Conservation (phyloP, 2,329 filamentous ascomycete species). For the Fusarium illudens region DNA sequence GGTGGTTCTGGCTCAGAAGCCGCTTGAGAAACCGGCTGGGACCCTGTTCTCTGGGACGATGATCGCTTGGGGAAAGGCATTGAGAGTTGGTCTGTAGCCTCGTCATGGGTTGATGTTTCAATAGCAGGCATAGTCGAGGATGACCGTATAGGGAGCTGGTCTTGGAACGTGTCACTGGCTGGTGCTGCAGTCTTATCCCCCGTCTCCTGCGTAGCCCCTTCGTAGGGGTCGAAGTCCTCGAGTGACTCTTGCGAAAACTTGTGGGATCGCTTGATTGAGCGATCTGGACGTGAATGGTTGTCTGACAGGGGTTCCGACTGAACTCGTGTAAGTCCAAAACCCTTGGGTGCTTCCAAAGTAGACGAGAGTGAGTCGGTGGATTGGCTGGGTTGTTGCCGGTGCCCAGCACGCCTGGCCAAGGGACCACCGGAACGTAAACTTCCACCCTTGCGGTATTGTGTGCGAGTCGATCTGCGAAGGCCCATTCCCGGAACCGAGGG, state of each 20-base stretch:
- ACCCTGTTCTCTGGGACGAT: slow-evolving; percentile 60
- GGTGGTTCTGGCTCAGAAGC: slow-evolving; percentile 37
- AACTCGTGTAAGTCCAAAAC: slow-evolving; percentile 66
- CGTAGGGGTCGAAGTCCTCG: slow-evolving; percentile 57
- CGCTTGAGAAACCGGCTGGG: slow-evolving; percentile 53
- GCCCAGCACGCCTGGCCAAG: slow-evolving; percentile 75
- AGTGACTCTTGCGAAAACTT: slow-evolving; percentile 58
- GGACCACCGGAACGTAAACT: slow-evolving; percentile 79
- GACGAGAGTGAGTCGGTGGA: slow-evolving; percentile 42
- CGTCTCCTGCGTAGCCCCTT: slow-evolving; percentile 47
- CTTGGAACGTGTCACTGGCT: slow-evolving; percentile 41
- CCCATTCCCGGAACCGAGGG: slow-evolving; percentile 80
- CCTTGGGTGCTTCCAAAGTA: slow-evolving; percentile 56
- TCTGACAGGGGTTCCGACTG: slow-evolving; percentile 70
- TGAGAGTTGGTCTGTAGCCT: slow-evolving; percentile 41
- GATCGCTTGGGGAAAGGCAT: slow-evolving; percentile 61
- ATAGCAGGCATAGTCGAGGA: slow-evolving; percentile 58
- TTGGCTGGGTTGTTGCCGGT: slow-evolving; percentile 69
- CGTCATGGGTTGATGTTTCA: slow-evolving; percentile 68
- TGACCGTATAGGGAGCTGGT: slow-evolving; percentile 48
- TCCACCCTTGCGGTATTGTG: slow-evolving; percentile 85
- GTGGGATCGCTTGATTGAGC: slow-evolving; percentile 58
- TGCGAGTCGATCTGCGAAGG: slow-evolving; percentile 87
- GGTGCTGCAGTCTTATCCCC: slow-evolving; percentile 33
- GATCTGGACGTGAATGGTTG: slow-evolving; percentile 68